phyloP scores from a whole-genome alignment of 345 rosid genomes.

The Clausena lansium region DNA sequence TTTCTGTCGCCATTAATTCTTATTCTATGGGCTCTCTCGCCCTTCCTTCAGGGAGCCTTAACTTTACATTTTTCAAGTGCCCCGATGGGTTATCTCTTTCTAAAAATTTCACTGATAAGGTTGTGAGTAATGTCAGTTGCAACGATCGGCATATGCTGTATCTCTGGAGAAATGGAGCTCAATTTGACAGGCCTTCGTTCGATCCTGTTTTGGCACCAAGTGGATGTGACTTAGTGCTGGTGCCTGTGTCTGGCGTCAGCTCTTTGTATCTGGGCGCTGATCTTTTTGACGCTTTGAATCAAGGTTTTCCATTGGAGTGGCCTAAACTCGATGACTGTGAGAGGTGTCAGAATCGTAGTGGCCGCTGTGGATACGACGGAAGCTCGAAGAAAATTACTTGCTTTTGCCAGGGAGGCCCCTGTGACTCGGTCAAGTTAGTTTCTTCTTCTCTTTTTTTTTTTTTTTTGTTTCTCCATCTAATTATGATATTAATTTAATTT shows the following conservation, averaged over 20 bases:
- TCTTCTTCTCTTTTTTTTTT: not conserved
- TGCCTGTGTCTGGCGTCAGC: slow-evolving; percentile 17
- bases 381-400: slow-evolving; percentile 8
- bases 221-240: slow-evolving; percentile 14
- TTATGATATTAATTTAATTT: too few relatives aligned
- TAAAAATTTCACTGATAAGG: not conserved
- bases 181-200: not conserved
- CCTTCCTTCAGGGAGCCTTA: slow-evolving; percentile 12
- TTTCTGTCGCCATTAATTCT: slow-evolving; percentile 6
- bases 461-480: too few relatives aligned
- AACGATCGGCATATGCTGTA: not conserved
- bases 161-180: not conserved
- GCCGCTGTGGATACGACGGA: slow-evolving; percentile 30
- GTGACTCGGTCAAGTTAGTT: slow-evolving; percentile 17
- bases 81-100: not conserved
- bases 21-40: slow-evolving; percentile 3
- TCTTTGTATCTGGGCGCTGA: not conserved
- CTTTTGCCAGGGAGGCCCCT: slow-evolving; percentile 15
- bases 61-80: slow-evolving; percentile 26
- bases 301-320: slow-evolving; percentile 36
- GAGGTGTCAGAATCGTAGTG: slow-evolving; percentile 9
- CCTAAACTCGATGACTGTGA: slow-evolving; percentile 14
- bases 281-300: not conserved
- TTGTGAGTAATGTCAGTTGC: slow-evolving; percentile 17
- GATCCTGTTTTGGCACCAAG: not conserved